A percentile compares a stretch with the other conserved stretches of the same genome.
Conservation (phyloP, 2,329 filamentous ascomycete genomes). For the Pseudocercospora crystallina region DNA sequence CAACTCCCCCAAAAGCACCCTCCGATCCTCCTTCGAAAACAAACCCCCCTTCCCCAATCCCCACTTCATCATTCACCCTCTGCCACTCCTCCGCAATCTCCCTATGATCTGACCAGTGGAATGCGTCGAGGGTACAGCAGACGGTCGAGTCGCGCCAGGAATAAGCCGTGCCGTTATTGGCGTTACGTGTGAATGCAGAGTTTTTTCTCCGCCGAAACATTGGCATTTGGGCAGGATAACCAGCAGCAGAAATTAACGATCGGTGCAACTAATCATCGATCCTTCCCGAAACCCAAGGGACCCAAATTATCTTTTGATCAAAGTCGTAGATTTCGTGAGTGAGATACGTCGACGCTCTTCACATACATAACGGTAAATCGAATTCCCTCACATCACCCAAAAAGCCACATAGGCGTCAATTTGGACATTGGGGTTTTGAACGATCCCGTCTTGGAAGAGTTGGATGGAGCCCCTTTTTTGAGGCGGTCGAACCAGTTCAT, state of each 20-base stretch:
- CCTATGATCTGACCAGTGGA: conserved; percentile 40
- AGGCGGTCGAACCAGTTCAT: conserved; percentile 44
- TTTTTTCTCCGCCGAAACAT: conserved; percentile 46
- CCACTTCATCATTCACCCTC: conserved; percentile 40
- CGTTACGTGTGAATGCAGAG: conserved; percentile 45
- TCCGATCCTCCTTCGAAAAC: conserved; percentile 41
- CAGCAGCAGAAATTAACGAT: conserved; percentile 42
- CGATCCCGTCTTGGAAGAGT: conserved; percentile 27
- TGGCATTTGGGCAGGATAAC: conserved; percentile 51
- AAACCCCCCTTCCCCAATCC: conserved; percentile 30
- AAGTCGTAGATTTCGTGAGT: conserved; percentile 44
- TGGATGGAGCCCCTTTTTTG: conserved; percentile 34
- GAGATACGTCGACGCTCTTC: conserved; percentile 52
- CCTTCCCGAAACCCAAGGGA: conserved; percentile 38
- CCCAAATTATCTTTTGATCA: conserved; percentile 45
- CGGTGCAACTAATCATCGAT: conserved; percentile 41
- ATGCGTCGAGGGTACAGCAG: conserved; percentile 45
- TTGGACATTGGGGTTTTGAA: conserved; percentile 47
- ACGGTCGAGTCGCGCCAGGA: conserved; percentile 51
- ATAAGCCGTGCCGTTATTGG: conserved; percentile 48
- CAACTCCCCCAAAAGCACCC: conserved; percentile 45
- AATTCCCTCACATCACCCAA: conserved; percentile 49
- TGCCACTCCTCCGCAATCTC: conserved; percentile 45
- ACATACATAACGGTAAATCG: conserved; percentile 50
- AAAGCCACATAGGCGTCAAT: conserved; percentile 49